These are phyloP conservation scores for Acer saccharum DNA, from an alignment of 345 rosid genomes.

Conservation along the genomic window DNA sequence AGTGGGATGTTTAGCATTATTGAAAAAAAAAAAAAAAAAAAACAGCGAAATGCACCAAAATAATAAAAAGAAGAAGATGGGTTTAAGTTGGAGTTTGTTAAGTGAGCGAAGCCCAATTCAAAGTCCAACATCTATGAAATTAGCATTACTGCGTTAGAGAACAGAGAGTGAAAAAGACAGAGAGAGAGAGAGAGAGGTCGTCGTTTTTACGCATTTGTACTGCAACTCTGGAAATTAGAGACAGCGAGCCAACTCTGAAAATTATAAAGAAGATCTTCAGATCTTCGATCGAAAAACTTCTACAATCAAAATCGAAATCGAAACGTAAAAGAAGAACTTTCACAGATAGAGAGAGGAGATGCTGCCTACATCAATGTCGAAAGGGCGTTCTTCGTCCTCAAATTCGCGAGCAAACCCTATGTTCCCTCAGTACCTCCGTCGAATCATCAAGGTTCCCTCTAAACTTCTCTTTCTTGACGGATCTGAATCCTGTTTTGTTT, in stretches of 20 bases:
- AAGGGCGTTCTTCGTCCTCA: constrained; percentile 75
- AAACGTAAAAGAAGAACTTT: constrained; percentile 16
- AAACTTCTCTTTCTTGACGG: constrained; percentile 12
- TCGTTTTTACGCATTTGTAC: constrained; percentile 31
- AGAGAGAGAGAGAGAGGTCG: constrained; percentile 7
- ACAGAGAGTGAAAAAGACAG: too few relatives aligned
- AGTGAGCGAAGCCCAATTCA: neutral
- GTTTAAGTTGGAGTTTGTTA: neutral
- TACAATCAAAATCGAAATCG: constrained; percentile 13
- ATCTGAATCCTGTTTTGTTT: constrained; percentile 32
- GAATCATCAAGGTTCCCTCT: constrained; percentile 84
- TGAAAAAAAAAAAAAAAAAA: too few relatives aligned
- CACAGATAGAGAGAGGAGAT: constrained; percentile 35
- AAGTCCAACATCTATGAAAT: neutral
- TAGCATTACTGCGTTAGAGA: too few relatives aligned
- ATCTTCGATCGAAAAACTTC: constrained; percentile 30
- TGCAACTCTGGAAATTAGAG: constrained; percentile 4
- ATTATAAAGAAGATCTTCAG: constrained; percentile 21
- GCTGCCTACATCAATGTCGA: constrained; percentile 77
- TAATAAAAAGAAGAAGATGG: neutral
- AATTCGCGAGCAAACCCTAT: constrained; percentile 64
- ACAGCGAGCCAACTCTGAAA: constrained; percentile 7
- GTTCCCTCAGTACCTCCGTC: constrained; percentile 89
- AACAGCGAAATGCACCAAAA: too few relatives aligned
- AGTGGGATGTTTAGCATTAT: too few relatives aligned